Evolutionary conservation across 2,329 filamentous ascomycete genomes (phyloP).

Genomic region (Neofusicoccum kwambonambiense): DNA sequence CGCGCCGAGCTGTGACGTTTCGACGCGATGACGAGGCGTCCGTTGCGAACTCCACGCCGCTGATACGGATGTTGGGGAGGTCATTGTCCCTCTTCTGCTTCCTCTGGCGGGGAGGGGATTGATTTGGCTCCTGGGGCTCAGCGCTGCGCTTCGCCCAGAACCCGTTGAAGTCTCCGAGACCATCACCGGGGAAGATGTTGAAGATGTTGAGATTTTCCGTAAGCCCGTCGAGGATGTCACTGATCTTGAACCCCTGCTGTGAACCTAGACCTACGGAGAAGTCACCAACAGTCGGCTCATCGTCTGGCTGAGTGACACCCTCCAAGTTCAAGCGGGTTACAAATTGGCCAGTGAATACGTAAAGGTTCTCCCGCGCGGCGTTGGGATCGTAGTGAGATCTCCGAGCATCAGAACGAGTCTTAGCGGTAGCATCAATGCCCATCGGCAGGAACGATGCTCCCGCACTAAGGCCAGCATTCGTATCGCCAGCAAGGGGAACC

Average conservation of each 20-base stretch:
- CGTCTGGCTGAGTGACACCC: background rate
- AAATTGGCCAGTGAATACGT: background rate
- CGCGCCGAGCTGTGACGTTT: conserved; percentile 38
- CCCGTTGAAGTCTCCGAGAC: background rate
- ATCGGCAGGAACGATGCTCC: conserved; percentile 19
- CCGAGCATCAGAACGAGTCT: conserved; percentile 28
- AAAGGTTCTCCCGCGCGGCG: conserved; percentile 26
- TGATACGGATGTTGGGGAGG: background rate
- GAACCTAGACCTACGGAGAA: background rate
- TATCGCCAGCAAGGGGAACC: background rate
- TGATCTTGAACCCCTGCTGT: background rate
- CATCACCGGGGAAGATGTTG: background rate
- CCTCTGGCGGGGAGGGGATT: no score
- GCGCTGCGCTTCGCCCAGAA: background rate
- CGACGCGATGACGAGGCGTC: conserved; percentile 18
- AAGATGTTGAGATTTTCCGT: conserved; percentile 1
- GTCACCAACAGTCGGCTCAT: background rate
- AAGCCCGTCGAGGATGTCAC: background rate
- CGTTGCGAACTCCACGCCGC: conserved; percentile 9
- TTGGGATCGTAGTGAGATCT: conserved; percentile 34
- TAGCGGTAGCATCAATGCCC: conserved; percentile 29
- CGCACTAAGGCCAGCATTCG: background rate
- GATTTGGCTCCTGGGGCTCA: no score
- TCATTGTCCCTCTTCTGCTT: no score
- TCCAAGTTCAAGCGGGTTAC: conserved; percentile 8